Evolutionary conservation across 2,329 filamentous ascomycete genomes (phyloP).

Genomic region (Colletotrichum sp.): DNA sequence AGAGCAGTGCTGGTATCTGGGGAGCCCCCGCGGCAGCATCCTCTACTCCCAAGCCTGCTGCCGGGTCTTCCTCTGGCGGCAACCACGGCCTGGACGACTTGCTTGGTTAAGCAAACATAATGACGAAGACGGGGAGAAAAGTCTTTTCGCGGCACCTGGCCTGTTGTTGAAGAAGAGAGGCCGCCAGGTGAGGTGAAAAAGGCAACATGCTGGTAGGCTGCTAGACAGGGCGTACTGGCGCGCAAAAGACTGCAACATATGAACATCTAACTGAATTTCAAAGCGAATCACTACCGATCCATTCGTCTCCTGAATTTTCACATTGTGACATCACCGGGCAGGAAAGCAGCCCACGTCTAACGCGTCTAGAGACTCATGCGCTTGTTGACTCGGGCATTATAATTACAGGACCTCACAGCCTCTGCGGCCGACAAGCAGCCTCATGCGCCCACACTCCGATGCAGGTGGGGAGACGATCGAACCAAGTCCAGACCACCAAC

Average conservation of each 20-base stretch:
- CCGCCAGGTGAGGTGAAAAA: not conserved
- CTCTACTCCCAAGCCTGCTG: conserved; percentile 30
- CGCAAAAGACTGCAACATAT: conserved; percentile 38
- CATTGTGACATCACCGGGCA: not conserved
- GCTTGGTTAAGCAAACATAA: conserved; percentile 41
- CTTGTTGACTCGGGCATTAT: not conserved
- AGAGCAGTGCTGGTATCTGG: conserved; percentile 94
- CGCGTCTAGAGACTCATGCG: not conserved
- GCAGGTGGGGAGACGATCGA: not conserved
- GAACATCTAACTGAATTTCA: conserved; percentile 21
- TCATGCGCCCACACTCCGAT: not conserved
- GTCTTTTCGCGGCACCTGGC: not conserved
- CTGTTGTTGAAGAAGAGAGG: not conserved
- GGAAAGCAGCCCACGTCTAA: not conserved
- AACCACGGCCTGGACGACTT: conserved; percentile 51
- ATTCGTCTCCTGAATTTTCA: not conserved
- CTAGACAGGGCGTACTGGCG: conserved; percentile 48
- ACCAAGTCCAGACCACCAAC: not conserved
- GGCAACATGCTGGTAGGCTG: conserved; percentile 33
- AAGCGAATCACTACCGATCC: not conserved
- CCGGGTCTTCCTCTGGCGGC: conserved; percentile 11
- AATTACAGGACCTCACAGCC: conserved; percentile 1
- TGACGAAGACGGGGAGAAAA: not conserved
- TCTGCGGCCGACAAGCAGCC: conserved; percentile 1
- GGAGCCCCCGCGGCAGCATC: conserved; percentile 66